Evolutionary conservation across 2,329 filamentous ascomycete species (phyloP), one percentile per base, ranked within the genome.

Genomic region (Aureobasidium sp.): DNA sequence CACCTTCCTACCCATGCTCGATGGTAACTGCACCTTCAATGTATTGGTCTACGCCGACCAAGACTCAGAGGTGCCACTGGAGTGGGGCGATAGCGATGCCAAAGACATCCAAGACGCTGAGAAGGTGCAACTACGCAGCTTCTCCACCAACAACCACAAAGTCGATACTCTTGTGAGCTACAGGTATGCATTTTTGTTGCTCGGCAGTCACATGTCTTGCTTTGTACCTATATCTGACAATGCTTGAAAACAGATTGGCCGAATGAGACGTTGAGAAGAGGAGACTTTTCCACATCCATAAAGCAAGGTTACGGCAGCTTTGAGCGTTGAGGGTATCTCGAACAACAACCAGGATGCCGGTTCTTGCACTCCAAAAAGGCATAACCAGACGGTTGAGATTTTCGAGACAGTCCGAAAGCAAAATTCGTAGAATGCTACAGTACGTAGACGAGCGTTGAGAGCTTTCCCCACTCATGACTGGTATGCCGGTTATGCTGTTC

Each of bases 31-130:
- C 80, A 97, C 94, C 12, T 99, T 99, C 81, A 99, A 99, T 72
- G 93, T 99, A 52, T 83, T 99, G 44, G 94, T 99, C 3, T 99
- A 99, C 73, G 94, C 94, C 58, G 93, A 99, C 73, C 92, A 92
- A 20, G 92, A 97, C 76, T 94, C 89, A 63, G 93, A 97, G 52
- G 94, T 99, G 15, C 94, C 94, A 4, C 87, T 99, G 63, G 94
- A 99, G 75, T 99, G 94, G 94, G 94, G 94, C 51, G 94, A 99
- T 77, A 96, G 91, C 68, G 94, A 97, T 75, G 92, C 93, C 61
- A 97, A 96, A 79, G 94, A 99, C 80, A 97, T 99, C 68, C 82
- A 87, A 72, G 90, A 94, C 69, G 93, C 90, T 45, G 94, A 99
- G 80, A 91, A 94, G 72, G 94, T 99, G 34, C 92, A 97, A 78